Evolutionary conservation across 352 stramenopile species (phyloP).

Genomic region (Globisporangium echinulatum): DNA sequence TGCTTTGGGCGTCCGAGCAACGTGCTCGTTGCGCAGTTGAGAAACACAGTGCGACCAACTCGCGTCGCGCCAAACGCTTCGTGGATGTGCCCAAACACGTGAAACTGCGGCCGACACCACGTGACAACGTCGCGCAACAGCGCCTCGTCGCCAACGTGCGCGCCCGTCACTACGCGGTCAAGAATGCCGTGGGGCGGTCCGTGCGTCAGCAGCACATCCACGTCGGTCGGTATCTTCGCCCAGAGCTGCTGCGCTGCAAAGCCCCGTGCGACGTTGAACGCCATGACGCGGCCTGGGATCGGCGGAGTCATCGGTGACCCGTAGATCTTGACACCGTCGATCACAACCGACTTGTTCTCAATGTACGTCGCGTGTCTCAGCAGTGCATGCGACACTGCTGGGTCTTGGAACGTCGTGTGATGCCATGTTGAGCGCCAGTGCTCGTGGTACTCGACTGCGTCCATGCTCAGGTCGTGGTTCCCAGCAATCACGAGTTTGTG

Average conservation of each 20-base stretch:
- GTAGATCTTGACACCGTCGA: slow-evolving; percentile 72
- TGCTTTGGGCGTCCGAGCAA: slow-evolving; percentile 53
- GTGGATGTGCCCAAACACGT: slow-evolving; percentile 92
- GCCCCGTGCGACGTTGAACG: slow-evolving; percentile 65
- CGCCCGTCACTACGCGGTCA: slow-evolving; percentile 58
- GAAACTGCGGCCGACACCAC: slow-evolving; percentile 69
- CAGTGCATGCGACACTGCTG: slow-evolving; percentile 32
- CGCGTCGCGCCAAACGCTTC: slow-evolving; percentile 77
- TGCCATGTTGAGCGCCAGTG: slow-evolving; percentile 58
- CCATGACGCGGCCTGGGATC: slow-evolving; percentile 57
- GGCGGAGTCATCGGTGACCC: slow-evolving; percentile 71
- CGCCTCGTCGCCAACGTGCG: slow-evolving; percentile 71
- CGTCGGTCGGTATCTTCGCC: slow-evolving; percentile 56
- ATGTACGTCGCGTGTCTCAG: slow-evolving; percentile 74
- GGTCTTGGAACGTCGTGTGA: slow-evolving; percentile 63
- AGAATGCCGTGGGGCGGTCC: slow-evolving; percentile 82
- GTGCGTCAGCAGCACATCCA: slow-evolving; percentile 89
- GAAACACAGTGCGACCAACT: slow-evolving; percentile 76
- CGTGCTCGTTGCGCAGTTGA: slow-evolving; percentile 85
- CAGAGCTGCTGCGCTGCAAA: slow-evolving; percentile 63
- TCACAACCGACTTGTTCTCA: slow-evolving; percentile 60
- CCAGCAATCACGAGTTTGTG: slow-evolving; percentile 79
- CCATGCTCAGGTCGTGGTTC: slow-evolving; percentile 80
- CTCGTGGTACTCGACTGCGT: slow-evolving; percentile 55
- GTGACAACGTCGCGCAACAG: slow-evolving; percentile 79